Base-by-base conservation (phyloP, 208 protist species). In the Acanthamoeba castellanii region DNA sequence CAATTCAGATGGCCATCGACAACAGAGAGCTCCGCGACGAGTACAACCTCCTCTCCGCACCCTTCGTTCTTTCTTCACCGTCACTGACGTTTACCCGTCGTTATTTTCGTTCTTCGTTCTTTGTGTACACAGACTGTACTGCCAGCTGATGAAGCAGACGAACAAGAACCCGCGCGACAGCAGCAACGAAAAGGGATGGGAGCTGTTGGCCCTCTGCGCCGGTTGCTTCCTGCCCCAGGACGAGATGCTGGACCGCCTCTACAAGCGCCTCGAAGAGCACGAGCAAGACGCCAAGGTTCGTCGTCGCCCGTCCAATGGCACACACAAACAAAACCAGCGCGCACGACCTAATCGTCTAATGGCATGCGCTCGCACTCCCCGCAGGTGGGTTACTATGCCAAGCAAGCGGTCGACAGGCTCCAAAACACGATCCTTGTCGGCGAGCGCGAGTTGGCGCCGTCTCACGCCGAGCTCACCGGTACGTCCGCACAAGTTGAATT, bases 161-260 rank as follows among this genome's bases (percentile, higher is more conserved):
- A 72, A 9, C 37, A 93, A 50, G 5, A 93, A 93, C 66, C 89
- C 89, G n/a, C 89, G 89, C 25, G 64, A 72, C 42, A 82, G 16
- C 89, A 93, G 89, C 89, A 78, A 93, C 16, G 89, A 93, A 50
- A 72, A 78, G 66, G 89, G 89, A 45, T 93, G 89, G 89, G 66
- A 81, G 42, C 66, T 93, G 25, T 20, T 93, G 42, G 89, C 89
- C n/a, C 52, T 93, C 13, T 91, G 89, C 37, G 37, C 52, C 52
- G 52, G 57, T 34, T 70, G 57, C 82, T 90, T 68, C 47, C 34
- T 59, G 37, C 74, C 74, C 32, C 74, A 82, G 74, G 74, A 82
- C 74, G 74, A 82, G 74, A 82, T 82, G 74, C 74, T 82, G 34
- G 74, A 82, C 22, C 74, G 74, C 14, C 74, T 82, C 42, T 82